Conservation (phyloP, 805 yeast species). For the Pichia sporocuriosa region DNA sequence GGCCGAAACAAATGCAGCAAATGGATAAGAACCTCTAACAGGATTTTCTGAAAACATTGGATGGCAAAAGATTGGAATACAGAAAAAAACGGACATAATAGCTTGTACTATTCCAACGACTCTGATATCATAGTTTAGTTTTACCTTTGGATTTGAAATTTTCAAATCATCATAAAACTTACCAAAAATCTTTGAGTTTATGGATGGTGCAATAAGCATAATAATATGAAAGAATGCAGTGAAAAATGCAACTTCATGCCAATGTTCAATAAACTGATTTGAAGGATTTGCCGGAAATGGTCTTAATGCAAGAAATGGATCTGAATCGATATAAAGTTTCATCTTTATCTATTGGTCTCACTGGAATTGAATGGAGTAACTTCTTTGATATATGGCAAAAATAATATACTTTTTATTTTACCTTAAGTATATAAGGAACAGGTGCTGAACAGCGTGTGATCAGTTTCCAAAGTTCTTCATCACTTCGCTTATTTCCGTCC, state of each 20-base stretch:
- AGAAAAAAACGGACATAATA: slow-evolving; percentile 48
- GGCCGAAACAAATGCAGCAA: slow-evolving; percentile 66
- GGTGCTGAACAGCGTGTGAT: too few relatives aligned
- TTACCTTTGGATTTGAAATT: slow-evolving; percentile 37
- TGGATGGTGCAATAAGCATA: slow-evolving; percentile 44
- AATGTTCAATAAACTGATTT: slow-evolving; percentile 44
- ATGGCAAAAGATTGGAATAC: slow-evolving; percentile 62
- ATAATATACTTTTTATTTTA: too few relatives aligned
- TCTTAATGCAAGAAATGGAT: slow-evolving; percentile 36
- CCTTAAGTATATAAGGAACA: too few relatives aligned
- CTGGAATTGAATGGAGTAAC: too few relatives aligned
- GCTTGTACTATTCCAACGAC: slow-evolving; percentile 85
- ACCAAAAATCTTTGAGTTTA: slow-evolving; percentile 47
- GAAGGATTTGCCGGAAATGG: slow-evolving; percentile 43
- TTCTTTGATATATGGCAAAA: too few relatives aligned
- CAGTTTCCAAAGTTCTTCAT: too few relatives aligned
- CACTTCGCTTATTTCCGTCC: too few relatives aligned
- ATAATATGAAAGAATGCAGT: slow-evolving; percentile 53
- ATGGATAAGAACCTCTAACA: slow-evolving; percentile 66
- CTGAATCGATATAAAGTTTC: slow-evolving; percentile 27
- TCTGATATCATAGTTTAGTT: slow-evolving; percentile 82
- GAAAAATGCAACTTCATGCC: slow-evolving; percentile 68
- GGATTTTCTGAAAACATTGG: slow-evolving; percentile 42
- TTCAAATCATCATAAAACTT: slow-evolving; percentile 36
- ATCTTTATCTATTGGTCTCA: too few relatives aligned